Evolutionary conservation across 2,329 filamentous ascomycete genomes (phyloP).

Genomic region (Chaetomiaceae sp.): DNA sequence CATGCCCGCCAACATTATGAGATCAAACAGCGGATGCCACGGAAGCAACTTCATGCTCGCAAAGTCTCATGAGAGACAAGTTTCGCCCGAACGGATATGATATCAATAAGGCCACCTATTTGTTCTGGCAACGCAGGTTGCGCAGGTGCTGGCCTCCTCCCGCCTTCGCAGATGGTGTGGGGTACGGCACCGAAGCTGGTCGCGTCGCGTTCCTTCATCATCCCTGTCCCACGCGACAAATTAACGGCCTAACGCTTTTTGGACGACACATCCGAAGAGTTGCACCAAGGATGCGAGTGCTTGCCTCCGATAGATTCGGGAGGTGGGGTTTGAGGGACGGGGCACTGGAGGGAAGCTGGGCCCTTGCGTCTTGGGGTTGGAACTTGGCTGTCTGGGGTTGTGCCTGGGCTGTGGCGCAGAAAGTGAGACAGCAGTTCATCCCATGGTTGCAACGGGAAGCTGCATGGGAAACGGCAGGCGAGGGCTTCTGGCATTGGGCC

Average conservation of each 20-base stretch:
- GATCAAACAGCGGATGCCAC: too few relatives aligned
- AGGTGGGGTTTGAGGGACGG: neutral
- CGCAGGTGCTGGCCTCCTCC: too few relatives aligned
- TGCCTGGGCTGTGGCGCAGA: neutral
- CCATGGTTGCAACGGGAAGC: constrained; percentile 10
- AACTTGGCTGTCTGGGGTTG: neutral
- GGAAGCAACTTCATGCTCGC: too few relatives aligned
- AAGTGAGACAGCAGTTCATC: constrained; percentile 1
- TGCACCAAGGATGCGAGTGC: neutral
- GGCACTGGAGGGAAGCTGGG: neutral
- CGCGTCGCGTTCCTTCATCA: constrained; percentile 27
- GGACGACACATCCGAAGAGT: neutral
- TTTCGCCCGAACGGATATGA: too few relatives aligned
- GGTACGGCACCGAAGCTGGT: constrained; percentile 6
- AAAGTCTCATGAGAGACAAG: too few relatives aligned
- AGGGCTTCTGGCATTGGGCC: constrained; percentile 12
- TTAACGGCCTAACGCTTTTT: constrained; percentile 5
- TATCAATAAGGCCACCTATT: too few relatives aligned
- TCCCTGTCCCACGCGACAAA: constrained; percentile 4
- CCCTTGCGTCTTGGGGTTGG: too few relatives aligned
- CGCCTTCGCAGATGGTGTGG: neutral
- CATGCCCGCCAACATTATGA: too few relatives aligned
- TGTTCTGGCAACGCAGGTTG: too few relatives aligned
- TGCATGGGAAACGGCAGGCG: constrained; percentile 6
- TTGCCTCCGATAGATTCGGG: neutral